These are phyloP conservation scores for Nitzschia palea DNA, from an alignment of 108 stramenopile species.

Conservation along the genomic window DNA sequence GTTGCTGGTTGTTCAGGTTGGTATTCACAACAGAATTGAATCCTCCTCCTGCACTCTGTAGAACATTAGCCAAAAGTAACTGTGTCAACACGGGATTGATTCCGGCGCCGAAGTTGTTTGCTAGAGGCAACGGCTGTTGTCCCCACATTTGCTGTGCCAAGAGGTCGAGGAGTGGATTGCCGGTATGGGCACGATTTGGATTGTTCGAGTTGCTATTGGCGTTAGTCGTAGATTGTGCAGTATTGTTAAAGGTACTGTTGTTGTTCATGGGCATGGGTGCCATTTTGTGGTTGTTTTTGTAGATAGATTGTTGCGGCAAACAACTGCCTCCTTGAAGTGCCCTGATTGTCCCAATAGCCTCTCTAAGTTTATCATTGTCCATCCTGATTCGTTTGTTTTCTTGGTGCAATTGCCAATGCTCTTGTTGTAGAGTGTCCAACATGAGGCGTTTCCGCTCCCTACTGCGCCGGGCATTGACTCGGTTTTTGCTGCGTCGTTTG, in stretches of 20 bases:
- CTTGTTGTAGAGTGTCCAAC: slow-evolving; percentile 10
- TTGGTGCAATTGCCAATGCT: slow-evolving; percentile 11
- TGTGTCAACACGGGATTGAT: neutral
- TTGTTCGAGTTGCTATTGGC: neutral
- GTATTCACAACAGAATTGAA: neutral
- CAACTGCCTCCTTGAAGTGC: neutral
- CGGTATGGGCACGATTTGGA: neutral
- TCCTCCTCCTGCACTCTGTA: neutral
- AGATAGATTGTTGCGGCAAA: neutral
- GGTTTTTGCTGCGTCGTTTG: slow-evolving; percentile 9
- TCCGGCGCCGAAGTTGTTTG: neutral
- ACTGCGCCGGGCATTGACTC: slow-evolving; percentile 1
- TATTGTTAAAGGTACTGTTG: neutral
- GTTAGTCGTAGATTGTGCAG: neutral
- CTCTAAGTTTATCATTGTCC: slow-evolving; percentile 13
- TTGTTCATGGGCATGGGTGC: neutral
- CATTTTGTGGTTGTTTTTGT: neutral
- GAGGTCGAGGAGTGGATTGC: neutral
- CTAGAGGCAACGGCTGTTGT: neutral
- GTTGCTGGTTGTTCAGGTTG: neutral
- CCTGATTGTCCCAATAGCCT: slow-evolving; percentile 2
- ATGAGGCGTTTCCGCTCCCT: slow-evolving; percentile 7
- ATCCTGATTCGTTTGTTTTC: slow-evolving; percentile 6
- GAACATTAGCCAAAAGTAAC: neutral
- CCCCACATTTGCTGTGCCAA: neutral